phyloP scores from a whole-genome alignment of 2,329 filamentous ascomycete species.

The Fusarium sp. region DNA sequence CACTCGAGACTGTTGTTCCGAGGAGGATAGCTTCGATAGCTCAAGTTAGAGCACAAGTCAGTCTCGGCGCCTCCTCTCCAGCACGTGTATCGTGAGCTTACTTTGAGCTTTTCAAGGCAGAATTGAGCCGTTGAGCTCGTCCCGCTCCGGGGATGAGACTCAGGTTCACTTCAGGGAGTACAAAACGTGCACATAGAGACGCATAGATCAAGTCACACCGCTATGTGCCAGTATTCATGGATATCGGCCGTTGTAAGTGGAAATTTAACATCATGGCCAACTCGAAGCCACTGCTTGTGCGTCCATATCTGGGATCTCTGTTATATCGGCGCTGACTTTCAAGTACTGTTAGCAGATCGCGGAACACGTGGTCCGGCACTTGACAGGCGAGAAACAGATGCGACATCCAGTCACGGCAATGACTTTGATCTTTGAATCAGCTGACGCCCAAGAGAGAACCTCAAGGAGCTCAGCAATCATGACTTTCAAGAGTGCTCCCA shows the following conservation, averaged over 20 bases:
- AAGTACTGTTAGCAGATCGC: not conserved
- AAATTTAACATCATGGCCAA: slow-evolving; percentile 56
- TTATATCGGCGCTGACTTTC: slow-evolving; percentile 49
- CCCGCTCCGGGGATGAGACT: slow-evolving; percentile 56
- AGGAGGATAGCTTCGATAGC: slow-evolving; percentile 50
- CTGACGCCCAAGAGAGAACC: slow-evolving; percentile 43
- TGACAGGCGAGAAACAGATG: slow-evolving; percentile 34
- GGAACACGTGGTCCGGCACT: not conserved
- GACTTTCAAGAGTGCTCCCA: slow-evolving; percentile 61
- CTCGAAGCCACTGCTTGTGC: slow-evolving; percentile 54
- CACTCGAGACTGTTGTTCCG: slow-evolving; percentile 46
- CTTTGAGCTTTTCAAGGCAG: slow-evolving; percentile 54
- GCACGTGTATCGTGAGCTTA: slow-evolving; percentile 36
- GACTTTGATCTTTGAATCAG: slow-evolving; percentile 48
- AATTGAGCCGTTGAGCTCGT: slow-evolving; percentile 54
- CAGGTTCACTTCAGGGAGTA: slow-evolving; percentile 54
- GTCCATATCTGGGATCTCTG: slow-evolving; percentile 49
- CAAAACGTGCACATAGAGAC: slow-evolving; percentile 51
- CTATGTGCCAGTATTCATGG: not conserved
- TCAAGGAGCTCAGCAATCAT: slow-evolving; percentile 62
- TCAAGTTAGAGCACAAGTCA: slow-evolving; percentile 27
- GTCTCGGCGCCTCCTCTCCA: slow-evolving; percentile 13
- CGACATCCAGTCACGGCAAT: slow-evolving; percentile 56
- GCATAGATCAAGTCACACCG: slow-evolving; percentile 55
- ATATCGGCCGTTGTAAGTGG: not conserved